Percentiles rank a stretch among this genome's conserved stretches.
Evolutionary conservation across 2,329 filamentous ascomycete species (phyloP).

Genomic region (Sclerotinia trifoliorum): DNA sequence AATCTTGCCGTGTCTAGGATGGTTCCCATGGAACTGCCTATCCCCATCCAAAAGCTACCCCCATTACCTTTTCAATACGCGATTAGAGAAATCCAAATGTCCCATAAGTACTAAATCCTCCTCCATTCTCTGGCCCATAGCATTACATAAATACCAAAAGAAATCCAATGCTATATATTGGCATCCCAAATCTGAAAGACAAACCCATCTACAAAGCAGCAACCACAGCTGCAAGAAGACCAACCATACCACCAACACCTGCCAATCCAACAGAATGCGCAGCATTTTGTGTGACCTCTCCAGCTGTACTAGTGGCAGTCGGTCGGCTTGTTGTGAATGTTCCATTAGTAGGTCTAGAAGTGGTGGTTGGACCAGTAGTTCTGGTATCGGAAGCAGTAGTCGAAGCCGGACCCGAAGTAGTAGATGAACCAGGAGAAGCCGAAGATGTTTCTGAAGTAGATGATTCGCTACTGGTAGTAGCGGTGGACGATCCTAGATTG

Average conservation of each 20-base stretch:
- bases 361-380: not conserved
- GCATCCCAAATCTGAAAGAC: not conserved
- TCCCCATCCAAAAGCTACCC: not conserved
- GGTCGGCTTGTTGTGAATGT: not conserved
- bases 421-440: not conserved
- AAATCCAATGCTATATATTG: not conserved
- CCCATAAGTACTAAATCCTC: constrained; percentile 3
- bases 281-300: constrained; percentile 1
- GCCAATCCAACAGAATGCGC: constrained; percentile 6
- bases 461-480: not conserved
- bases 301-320: not conserved
- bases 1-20: not conserved
- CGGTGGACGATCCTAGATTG: not conserved
- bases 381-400: not conserved
- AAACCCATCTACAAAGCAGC: constrained; percentile 12
- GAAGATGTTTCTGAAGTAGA: not conserved
- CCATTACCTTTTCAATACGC: not conserved
- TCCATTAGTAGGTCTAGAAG: not conserved
- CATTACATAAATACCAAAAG: not conserved
- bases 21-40: not conserved
- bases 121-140: not conserved
- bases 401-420: not conserved
- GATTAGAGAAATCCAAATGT: not conserved
- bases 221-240: not conserved
- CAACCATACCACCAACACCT: constrained; percentile 9